Evolutionary conservation across 106 monocot species (phyloP).

Genomic region (Narthecium ossifragum): DNA sequence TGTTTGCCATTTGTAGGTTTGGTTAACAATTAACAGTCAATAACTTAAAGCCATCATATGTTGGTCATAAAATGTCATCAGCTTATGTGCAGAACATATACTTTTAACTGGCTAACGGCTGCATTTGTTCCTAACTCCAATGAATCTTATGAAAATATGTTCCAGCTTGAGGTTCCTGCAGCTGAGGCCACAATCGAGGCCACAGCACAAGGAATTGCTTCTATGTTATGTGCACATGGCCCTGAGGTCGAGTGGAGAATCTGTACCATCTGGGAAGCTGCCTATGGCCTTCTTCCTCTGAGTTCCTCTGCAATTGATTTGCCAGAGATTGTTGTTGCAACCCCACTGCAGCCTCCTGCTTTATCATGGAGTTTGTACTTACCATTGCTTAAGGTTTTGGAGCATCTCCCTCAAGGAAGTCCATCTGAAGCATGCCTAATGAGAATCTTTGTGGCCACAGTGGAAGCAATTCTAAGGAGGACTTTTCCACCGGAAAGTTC

Average conservation of each 20-base stretch:
- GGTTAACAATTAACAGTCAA: too few species aligned
- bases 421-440: constrained; percentile 97
- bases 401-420: constrained; percentile 93
- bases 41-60: too few species aligned
- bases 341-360: constrained; percentile 90
- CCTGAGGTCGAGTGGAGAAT: constrained; percentile 99
- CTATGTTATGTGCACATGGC: constrained; percentile 92
- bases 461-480: constrained; percentile 81
- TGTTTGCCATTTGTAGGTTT: too few species aligned
- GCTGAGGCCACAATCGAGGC: constrained; percentile 88
- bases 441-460: constrained; percentile 95
- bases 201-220: constrained; percentile 98
- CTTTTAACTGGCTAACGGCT: background rate
- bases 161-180: constrained; percentile 59
- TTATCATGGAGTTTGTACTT: constrained; percentile 89
- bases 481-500: constrained; percentile 73
- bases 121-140: background rate
- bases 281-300: constrained; percentile 91
- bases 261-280: constrained; percentile 99
- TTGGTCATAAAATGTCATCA: too few species aligned
- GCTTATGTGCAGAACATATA: too few species aligned
- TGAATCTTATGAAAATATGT: background rate
- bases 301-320: constrained; percentile 94
- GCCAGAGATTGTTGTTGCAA: constrained; percentile 86
- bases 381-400: constrained; percentile 86